Evolutionary conservation across 2,329 filamentous ascomycete species (phyloP).

Genomic region (Mycocentrospora acerina): DNA sequence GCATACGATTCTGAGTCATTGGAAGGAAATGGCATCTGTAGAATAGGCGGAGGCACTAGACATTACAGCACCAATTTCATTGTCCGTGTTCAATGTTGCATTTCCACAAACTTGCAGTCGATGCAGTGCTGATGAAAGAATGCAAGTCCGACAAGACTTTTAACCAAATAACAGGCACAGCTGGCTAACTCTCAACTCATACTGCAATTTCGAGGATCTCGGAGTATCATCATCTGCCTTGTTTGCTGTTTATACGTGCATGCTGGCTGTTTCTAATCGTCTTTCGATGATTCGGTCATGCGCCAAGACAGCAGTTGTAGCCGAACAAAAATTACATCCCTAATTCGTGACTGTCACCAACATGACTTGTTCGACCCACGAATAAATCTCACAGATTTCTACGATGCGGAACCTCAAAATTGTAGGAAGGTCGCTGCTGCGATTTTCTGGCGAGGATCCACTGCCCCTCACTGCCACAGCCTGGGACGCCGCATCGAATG

Average conservation of each 20-base stretch:
- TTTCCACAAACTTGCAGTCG: not conserved
- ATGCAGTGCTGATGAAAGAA: slow-evolving; percentile 5
- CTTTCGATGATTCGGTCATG: no score
- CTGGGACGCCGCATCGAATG: slow-evolving; percentile 81
- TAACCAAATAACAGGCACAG: slow-evolving; percentile 11
- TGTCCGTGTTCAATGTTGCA: slow-evolving; percentile 24
- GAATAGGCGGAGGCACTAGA: slow-evolving; percentile 37
- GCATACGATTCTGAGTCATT: slow-evolving; percentile 17
- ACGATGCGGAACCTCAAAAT: slow-evolving; percentile 86
- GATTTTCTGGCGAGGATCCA: slow-evolving; percentile 56
- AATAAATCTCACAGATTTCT: not conserved
- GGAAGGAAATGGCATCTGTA: slow-evolving; percentile 28
- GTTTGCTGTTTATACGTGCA: no score
- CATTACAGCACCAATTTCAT: slow-evolving; percentile 40
- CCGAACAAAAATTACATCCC: not conserved
- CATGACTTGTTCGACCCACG: no score
- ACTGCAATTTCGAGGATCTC: no score
- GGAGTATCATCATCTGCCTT: no score
- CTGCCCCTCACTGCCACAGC: slow-evolving; percentile 72
- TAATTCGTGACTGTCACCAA: not conserved
- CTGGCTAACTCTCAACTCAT: no score
- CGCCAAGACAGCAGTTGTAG: not conserved
- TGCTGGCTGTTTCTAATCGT: no score
- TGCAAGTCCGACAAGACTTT: slow-evolving; percentile 4
- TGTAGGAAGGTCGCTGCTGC: slow-evolving; percentile 65